Evolutionary conservation across 495 filamentous ascomycete species (phyloP), one percentile per base, ranked within the genome.

Genomic region (Neurospora terricola): DNA sequence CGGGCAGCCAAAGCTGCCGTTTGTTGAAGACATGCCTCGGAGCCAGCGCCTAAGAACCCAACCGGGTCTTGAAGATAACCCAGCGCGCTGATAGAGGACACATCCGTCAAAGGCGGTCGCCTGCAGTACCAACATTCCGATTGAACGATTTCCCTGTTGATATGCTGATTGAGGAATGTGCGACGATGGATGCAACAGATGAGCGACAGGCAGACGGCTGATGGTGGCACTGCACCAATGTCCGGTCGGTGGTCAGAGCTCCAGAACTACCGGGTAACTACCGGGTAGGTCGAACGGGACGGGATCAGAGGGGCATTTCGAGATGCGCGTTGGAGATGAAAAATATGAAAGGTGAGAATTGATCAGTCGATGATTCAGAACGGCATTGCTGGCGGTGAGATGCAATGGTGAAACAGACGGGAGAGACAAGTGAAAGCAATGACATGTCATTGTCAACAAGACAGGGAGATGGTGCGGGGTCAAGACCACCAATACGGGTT

Each of bases 1-100:
- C 77, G 70, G 70, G 70, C 70, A 62, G 54, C 54, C 23, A 62
- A 66, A 30, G 54, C 54, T 66, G 54, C 54, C 54, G 14, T 30
- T 66, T 34, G 54, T 66, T 34, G 54, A 6, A 9, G 11, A 9
- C 0, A 18, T 3, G 23, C 7, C 6, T 34, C 12, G 30, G 54
- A 66, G 0, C 27, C 14, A 4, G 54, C 54, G 7, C 14, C 6
- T 16, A 66, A 62, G 54, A 66, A 27, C 10, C 0, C 48, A 11
- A 27, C n/a, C 21, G 0, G 3, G 45, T 1, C 4, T 0, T 5
- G 21, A 62, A 62, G 11, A 30, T 2, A 14, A 30, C 48, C 1
- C 21, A 5, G 23, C 48, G 48, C n/a, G 21, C 40, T 48, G n/a
- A 48, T 21, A 1, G 43, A 48, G 3, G 9, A 48, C 21, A 27